Conservation (phyloP, 2,329 filamentous ascomycete species). For the Sordariomycetes sp. region DNA sequence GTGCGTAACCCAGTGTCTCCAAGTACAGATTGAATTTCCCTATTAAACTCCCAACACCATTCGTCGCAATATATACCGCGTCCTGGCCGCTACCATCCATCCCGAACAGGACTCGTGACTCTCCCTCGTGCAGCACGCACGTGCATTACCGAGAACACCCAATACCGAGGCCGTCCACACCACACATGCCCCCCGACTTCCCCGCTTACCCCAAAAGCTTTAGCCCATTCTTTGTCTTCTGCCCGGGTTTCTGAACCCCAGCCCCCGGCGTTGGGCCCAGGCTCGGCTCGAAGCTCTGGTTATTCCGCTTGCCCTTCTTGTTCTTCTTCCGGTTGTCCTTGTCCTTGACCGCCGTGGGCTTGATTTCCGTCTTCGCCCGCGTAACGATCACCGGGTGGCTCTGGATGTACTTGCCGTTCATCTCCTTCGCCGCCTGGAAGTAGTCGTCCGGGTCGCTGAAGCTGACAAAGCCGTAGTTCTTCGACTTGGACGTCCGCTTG, state of each 20-base stretch:
- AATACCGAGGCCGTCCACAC: not conserved
- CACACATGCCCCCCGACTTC: not conserved
- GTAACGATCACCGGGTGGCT: constrained; percentile 85
- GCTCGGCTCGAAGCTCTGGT: constrained; percentile 35
- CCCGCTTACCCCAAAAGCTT: constrained; percentile 44
- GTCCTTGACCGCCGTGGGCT: constrained; percentile 59
- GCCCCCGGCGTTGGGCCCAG: constrained; percentile 36
- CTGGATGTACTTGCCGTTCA: constrained; percentile 98
- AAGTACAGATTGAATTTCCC: not conserved
- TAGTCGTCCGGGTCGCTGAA: constrained; percentile 94
- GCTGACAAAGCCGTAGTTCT: constrained; percentile 92
- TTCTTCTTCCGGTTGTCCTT: constrained; percentile 28
- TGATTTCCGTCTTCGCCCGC: constrained; percentile 87
- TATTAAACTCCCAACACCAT: not conserved
- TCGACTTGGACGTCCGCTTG: constrained; percentile 92
- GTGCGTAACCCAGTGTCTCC: not conserved
- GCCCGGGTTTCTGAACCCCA: constrained; percentile 50
- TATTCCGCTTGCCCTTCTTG: constrained; percentile 21
- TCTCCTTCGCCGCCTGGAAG: constrained; percentile 91
- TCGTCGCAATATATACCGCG: not conserved
- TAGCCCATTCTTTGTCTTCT: constrained; percentile 58
- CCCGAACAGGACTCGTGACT: not conserved
- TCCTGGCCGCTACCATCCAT: not conserved
- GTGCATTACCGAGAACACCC: not conserved
- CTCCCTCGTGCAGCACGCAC: not conserved